Base-by-base conservation (phyloP, 1,284 basidiomycete species). In the Ceratobasidium theobromae region DNA sequence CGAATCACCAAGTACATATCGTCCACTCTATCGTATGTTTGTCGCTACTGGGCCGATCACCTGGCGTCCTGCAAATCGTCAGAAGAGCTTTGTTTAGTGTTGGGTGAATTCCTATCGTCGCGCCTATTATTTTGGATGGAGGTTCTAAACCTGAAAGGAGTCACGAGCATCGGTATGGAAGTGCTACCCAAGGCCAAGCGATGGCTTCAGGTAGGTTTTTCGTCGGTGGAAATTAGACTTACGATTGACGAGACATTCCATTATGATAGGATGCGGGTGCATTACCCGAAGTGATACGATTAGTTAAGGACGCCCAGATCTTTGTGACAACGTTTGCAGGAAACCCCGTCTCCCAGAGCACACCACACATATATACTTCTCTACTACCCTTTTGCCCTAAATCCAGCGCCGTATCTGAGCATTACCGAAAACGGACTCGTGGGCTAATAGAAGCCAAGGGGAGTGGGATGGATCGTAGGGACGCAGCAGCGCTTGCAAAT, bases 11-110 rank as follows among this genome's bases (percentile, higher is more conserved):
- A 49, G 48, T 14, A 21, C 3, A 49, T 49, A 28, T 49, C 48
- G 8, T 11, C 25, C 5, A 27, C 2, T 9, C 38, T 65, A 18
- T 18, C 9, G 3, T 65, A 65, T 32, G 48, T 51, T 4, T 51
- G 46, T 30, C 35, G 46, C 8, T 53, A 65, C 51, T 65, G 60
- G 60, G 45, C 33, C 14, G 48, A 38, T 11, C 62, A 65, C 35
- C 27, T 65, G 25, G n/a, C n/a, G n/a, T n/a, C n/a, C 16, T n/a
- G 18, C 32, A 41, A 11, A 28, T 25, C 16, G 41, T 9, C n/a
- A 12, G 43, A 16, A 4, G 28, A n/a, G 2, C 16, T 25, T 11
- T 8, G 16, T 6, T 2, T 9, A 23, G 11, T 41, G 2, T 23
- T 58, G 4, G 55, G 35, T 1, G 41, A 48, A 6, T 62, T 67